Evolutionary conservation across 257 asterid genomes (phyloP), one percentile per base, ranked within the genome.

Genomic region (Petrea volubilis): DNA sequence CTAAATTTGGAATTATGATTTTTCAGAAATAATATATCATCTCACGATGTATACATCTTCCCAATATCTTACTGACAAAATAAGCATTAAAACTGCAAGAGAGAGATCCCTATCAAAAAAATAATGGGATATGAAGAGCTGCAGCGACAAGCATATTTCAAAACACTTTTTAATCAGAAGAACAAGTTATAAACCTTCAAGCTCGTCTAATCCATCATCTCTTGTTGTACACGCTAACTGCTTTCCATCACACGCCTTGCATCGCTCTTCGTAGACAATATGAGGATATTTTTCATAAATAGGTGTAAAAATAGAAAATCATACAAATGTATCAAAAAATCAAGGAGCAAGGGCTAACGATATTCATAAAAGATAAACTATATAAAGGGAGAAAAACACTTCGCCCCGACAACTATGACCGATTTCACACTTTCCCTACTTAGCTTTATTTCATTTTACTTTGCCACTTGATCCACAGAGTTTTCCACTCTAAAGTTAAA

Each of bases 241-340:
- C 62, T 77, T 87, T 41, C 71, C 74, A 64, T 81, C 89, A 50
- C 65, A 72, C 27, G 86, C 91, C 71, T 86, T 84, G 88, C 93
- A 90, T 65, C 57, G 87, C 50, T 90, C 96, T 82, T 87, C 88
- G 65, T 90, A 78, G 70, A 90, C 95, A 15, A 88, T 72, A 69
- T 88, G 93, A 47, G 96, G 96, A 83, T 90, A 90, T 58, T 86
- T 90, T 51, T 84, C 91, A 74, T 83, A 85, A 71, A 81, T 14
- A 6, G 85, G 80, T 90, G 78, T 40, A 38, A 64, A 62, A 68
- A 76, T 14, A 10, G 31, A 43, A 46, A 47, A 23, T 25, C 17
- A 9, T 13, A n/a, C 33, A 8, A 47, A 51, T 8, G 58, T 18
- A 18, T 51, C 10, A 15, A 23, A 51, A 21, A 51, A 51, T 21